Evolutionary conservation across 2,329 filamentous ascomycete genomes (phyloP).

Genomic region (Claviceps spartinae): DNA sequence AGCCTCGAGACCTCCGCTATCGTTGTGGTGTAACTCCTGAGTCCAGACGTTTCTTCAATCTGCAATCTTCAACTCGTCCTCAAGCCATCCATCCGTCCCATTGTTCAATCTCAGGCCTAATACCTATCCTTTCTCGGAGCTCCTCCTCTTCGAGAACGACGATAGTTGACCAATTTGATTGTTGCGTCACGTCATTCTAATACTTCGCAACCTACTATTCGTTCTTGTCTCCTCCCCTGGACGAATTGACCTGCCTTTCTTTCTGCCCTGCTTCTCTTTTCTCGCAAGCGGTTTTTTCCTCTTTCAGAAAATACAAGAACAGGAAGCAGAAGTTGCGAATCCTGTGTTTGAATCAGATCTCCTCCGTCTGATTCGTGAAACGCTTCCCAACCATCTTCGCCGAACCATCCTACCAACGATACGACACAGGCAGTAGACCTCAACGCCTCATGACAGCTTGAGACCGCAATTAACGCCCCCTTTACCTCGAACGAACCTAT

Average conservation of each 20-base stretch:
- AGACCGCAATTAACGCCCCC: not conserved
- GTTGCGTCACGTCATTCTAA: not conserved
- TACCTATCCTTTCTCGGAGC: slow-evolving; percentile 3
- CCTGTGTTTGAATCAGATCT: not conserved
- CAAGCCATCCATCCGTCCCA: not conserved
- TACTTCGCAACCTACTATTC: not conserved
- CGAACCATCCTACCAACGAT: not conserved
- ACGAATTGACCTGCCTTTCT: slow-evolving; percentile 1
- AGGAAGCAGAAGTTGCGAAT: not conserved
- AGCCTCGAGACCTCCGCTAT: not conserved
- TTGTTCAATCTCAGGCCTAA: not conserved
- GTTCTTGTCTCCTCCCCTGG: slow-evolving; percentile 5
- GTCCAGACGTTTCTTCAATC: not conserved
- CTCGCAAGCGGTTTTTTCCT: slow-evolving; percentile 2
- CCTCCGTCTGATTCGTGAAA: not conserved
- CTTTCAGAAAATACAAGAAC: not conserved
- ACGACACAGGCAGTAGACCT: not conserved
- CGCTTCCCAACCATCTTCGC: slow-evolving; percentile 1
- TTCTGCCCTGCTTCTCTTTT: not conserved
- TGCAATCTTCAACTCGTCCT: not conserved
- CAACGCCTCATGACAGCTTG: slow-evolving; percentile 1
- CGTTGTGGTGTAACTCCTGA: not conserved
- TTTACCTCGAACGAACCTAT: not conserved
- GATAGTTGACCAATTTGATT: not conserved
- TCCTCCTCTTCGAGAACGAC: slow-evolving; percentile 5